Conservation (phyloP, 768 basidiomycete species). For the Serendipita sp. region DNA sequence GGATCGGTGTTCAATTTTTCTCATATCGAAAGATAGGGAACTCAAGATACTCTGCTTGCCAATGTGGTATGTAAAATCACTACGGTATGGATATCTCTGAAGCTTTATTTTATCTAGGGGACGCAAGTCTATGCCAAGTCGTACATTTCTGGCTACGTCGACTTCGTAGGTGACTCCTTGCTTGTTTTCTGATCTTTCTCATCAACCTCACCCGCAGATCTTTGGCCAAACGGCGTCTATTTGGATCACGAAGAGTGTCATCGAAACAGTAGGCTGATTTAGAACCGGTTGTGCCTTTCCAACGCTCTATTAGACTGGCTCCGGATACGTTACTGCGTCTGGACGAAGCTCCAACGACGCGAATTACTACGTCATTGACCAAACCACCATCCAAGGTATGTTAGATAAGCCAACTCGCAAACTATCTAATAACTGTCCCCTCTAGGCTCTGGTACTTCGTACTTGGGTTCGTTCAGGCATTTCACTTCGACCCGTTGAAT, state of each 20-base stretch:
- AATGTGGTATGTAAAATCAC: background rate
- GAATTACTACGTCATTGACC: background rate
- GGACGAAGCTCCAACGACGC: background rate
- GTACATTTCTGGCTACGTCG: conserved; percentile 2
- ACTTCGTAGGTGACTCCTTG: background rate
- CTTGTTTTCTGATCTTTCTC: background rate
- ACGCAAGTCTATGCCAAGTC: conserved; percentile 1
- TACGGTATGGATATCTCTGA: background rate
- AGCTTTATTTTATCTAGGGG: background rate
- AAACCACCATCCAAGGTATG: conserved; percentile 5
- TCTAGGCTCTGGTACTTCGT: background rate
- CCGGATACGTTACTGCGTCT: conserved; percentile 5
- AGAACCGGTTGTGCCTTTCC: background rate
- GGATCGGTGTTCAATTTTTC: background rate
- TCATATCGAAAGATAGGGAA: background rate
- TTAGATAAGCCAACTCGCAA: background rate
- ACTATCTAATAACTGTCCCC: background rate
- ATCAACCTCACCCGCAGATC: background rate
- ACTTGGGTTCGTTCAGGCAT: background rate
- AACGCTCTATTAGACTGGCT: background rate
- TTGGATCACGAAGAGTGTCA: conserved; percentile 3
- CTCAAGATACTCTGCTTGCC: conserved; percentile 4
- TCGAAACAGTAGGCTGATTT: background rate
- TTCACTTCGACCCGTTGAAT: background rate
- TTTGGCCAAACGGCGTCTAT: conserved; percentile 5